phyloP scores from a whole-genome alignment of 345 rosid genomes.

The Salix arbutifolia region DNA sequence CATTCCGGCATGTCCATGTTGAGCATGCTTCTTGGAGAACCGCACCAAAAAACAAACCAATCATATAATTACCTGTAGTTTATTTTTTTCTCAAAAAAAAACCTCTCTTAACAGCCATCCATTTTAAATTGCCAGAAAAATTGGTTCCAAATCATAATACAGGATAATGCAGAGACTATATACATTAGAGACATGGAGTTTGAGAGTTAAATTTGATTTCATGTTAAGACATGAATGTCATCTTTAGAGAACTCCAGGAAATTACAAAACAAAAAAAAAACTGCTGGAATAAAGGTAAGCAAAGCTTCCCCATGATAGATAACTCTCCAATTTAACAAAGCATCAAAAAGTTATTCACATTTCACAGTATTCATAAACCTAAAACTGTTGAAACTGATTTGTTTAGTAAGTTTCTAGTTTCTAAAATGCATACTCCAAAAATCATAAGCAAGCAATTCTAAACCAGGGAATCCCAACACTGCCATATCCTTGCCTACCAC shows the following conservation, averaged over 20 bases:
- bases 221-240: too few species aligned
- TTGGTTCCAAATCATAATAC: not conserved
- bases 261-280: not conserved
- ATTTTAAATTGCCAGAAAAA: not conserved
- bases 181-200: not conserved
- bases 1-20: not conserved
- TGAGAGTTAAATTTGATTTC: not conserved
- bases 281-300: not conserved
- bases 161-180: not conserved
- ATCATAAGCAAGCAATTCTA: not conserved
- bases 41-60: not conserved
- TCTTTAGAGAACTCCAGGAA: not conserved
- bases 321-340: too few species aligned
- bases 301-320: not conserved
- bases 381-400: not conserved
- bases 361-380: not conserved
- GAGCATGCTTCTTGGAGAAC: not conserved
- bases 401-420: not conserved
- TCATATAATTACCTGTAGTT: too few species aligned
- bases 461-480: not conserved
- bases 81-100: too few species aligned
- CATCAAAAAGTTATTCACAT: too few species aligned
- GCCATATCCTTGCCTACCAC: not conserved
- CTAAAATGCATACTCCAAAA: not conserved
- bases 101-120: not conserved